Conservation (phyloP, 768 basidiomycete genomes). For the Omphalotus guepiniiformis region DNA sequence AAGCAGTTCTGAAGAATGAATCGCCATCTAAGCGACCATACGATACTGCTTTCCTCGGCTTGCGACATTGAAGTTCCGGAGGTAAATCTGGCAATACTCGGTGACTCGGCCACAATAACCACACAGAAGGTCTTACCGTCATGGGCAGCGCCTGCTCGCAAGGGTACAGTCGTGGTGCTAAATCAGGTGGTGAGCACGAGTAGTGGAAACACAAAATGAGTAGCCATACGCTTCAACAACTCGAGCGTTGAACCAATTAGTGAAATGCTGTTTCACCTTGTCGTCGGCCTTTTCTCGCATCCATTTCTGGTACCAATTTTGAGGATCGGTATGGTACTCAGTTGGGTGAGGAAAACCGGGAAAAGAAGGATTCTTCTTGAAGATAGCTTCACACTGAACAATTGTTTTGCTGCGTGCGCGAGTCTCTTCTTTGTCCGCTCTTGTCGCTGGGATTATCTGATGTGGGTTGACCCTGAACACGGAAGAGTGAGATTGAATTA, state of each 20-base stretch:
- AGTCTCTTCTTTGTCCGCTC: slow-evolving; percentile 28
- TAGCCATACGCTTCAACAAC: slow-evolving; percentile 50
- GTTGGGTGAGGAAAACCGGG: slow-evolving; percentile 39
- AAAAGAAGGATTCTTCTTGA: slow-evolving; percentile 3
- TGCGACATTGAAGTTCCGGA: slow-evolving; percentile 27
- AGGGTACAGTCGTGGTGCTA: slow-evolving; percentile 53
- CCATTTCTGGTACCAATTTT: slow-evolving; percentile 39
- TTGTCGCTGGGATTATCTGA: slow-evolving; percentile 27
- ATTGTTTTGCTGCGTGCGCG: slow-evolving; percentile 39
- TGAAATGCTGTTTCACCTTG: slow-evolving; percentile 54
- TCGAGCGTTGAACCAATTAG: slow-evolving; percentile 32
- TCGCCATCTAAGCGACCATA: slow-evolving; percentile 55
- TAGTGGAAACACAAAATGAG: not conserved
- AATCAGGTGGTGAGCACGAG: not conserved
- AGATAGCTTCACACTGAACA: slow-evolving; percentile 37
- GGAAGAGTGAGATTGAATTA: not conserved
- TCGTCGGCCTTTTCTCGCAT: slow-evolving; percentile 23
- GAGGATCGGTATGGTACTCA: slow-evolving; percentile 40
- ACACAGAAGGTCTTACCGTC: slow-evolving; percentile 31
- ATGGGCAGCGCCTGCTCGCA: slow-evolving; percentile 48
- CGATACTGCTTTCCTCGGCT: slow-evolving; percentile 33
- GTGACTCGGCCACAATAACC: not conserved
- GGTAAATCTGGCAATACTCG: slow-evolving; percentile 37
- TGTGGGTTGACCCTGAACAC: slow-evolving; percentile 57
- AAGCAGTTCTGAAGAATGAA: slow-evolving; percentile 56